Conservation (phyloP, 129 eudicot genomes). For the Silybum marianum region DNA sequence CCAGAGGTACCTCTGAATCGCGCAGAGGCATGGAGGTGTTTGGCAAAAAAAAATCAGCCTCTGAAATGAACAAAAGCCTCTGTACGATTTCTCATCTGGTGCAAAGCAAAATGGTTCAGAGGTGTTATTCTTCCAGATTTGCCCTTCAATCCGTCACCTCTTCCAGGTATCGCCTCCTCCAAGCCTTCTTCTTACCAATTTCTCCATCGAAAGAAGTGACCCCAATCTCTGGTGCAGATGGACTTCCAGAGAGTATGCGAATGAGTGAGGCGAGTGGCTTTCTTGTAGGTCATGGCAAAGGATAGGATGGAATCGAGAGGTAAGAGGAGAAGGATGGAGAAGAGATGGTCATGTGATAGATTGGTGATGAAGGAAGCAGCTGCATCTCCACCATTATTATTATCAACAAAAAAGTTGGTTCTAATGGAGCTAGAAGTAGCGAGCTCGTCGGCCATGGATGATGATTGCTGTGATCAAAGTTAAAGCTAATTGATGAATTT, state of each 20-base stretch:
- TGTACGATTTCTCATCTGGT: too few species aligned
- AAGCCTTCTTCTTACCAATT: too few species aligned
- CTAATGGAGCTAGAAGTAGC: slow-evolving; percentile 22
- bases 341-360: slow-evolving; percentile 72
- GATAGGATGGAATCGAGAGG: slow-evolving; percentile 74
- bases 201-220: too few species aligned
- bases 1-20: too few species aligned
- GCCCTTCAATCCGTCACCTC: too few species aligned
- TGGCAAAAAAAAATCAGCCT: too few species aligned
- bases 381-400: slow-evolving; percentile 18
- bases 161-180: too few species aligned
- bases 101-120: too few species aligned
- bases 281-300: slow-evolving; percentile 67
- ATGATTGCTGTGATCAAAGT: neutral
- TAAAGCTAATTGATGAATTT: neutral
- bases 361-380: slow-evolving; percentile 35
- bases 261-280: slow-evolving; percentile 37
- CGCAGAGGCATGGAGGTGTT: too few species aligned
- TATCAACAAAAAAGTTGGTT: neutral
- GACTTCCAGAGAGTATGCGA: slow-evolving; percentile 79
- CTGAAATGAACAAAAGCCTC: too few species aligned
- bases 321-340: slow-evolving; percentile 63
- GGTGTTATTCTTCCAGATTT: too few species aligned
- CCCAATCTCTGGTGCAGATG: slow-evolving; percentile 82
- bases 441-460: slow-evolving; percentile 41